These are phyloP conservation scores for Lyophyllum decastes DNA, from an alignment of 768 basidiomycete species.

Conservation along the genomic window DNA sequence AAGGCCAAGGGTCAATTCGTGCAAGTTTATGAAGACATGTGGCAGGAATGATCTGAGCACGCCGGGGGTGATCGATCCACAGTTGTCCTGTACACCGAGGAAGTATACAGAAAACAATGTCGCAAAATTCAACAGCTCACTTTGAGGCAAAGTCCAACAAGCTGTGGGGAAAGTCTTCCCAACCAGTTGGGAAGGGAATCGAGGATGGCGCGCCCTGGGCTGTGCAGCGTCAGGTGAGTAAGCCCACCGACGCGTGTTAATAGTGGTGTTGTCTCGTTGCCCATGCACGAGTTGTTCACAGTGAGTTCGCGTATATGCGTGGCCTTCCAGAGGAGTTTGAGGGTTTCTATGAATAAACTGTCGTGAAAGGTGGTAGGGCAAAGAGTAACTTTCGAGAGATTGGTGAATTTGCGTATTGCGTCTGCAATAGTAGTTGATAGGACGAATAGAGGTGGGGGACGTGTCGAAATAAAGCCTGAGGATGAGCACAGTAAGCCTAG, in stretches of 20 bases:
- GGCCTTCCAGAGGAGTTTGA: constrained; percentile 21
- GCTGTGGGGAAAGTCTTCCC: constrained; percentile 27
- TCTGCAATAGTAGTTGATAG: constrained; percentile 26
- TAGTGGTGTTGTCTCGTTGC: constrained; percentile 29
- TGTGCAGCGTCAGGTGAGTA: constrained; percentile 29
- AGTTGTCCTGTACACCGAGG: constrained; percentile 44
- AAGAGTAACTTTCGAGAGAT: constrained; percentile 34
- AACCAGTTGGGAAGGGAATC: constrained; percentile 49
- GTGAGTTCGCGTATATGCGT: constrained; percentile 26
- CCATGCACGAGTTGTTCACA: constrained; percentile 38
- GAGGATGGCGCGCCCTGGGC: constrained; percentile 42
- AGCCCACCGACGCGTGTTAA: constrained; percentile 32
- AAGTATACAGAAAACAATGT: neutral
- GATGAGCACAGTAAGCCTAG: neutral
- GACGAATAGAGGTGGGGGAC: constrained; percentile 31
- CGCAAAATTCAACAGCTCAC: constrained; percentile 26
- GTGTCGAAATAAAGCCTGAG: constrained; percentile 23
- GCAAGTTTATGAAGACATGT: constrained; percentile 31
- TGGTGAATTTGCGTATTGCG: constrained; percentile 31
- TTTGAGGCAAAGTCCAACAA: constrained; percentile 43
- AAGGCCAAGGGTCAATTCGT: constrained; percentile 48
- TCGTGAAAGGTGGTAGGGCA: constrained; percentile 34
- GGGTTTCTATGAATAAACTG: constrained; percentile 31
- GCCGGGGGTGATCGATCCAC: constrained; percentile 66
- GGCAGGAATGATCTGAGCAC: constrained; percentile 49